phyloP scores from a whole-genome alignment of 1,284 basidiomycete genomes.

The Ceratobasidium theobromae region DNA sequence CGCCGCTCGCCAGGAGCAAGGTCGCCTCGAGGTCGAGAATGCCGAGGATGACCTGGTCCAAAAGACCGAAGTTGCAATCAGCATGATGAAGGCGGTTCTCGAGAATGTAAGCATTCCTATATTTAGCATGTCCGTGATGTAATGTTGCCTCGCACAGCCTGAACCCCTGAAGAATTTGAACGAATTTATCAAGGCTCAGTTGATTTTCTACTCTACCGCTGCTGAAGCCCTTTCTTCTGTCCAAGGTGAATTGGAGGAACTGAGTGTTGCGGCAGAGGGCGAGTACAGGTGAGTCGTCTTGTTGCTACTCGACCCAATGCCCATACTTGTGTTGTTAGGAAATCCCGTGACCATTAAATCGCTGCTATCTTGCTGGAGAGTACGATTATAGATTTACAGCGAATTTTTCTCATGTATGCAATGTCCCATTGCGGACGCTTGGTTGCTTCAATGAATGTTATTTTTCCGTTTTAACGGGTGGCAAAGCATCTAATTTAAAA shows the following conservation, averaged over 20 bases:
- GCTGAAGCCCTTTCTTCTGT: constrained; percentile 81
- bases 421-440: background rate
- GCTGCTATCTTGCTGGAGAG: background rate
- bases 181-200: constrained; percentile 87
- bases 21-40: constrained; percentile 83
- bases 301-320: background rate
- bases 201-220: constrained; percentile 80
- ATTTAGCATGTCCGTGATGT: too few relatives aligned
- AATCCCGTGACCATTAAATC: constrained; percentile 26
- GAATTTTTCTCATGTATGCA: constrained; percentile 9
- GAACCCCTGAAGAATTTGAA: constrained; percentile 94
- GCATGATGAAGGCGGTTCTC: constrained; percentile 95
- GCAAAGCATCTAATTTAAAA: too few relatives aligned
- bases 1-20: constrained; percentile 82
- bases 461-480: background rate
- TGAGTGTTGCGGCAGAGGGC: constrained; percentile 85
- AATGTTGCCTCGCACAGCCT: too few relatives aligned
- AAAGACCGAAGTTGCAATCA: constrained; percentile 97
- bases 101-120: constrained; percentile 71
- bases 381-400: constrained; percentile 3
- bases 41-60: constrained; percentile 95
- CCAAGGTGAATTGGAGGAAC: constrained; percentile 88
- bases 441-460: background rate
- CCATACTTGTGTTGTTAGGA: background rate
- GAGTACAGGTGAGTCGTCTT: constrained; percentile 73